Conservation (phyloP, 2,329 filamentous ascomycete species). For the Phialophora chinensis region DNA sequence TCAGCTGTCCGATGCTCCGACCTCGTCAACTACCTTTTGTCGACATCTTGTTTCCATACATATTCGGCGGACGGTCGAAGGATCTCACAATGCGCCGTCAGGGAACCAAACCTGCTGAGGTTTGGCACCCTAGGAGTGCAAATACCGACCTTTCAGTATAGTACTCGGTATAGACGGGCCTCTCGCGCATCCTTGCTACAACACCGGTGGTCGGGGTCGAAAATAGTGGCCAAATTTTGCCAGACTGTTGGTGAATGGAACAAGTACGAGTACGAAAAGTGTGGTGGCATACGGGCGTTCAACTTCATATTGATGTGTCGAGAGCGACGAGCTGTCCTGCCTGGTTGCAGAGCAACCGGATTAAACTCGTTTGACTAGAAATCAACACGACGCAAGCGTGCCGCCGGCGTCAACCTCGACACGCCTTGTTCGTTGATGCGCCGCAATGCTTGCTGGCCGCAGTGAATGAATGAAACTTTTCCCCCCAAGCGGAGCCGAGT, state of each 20-base stretch:
- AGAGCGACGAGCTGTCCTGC: not conserved
- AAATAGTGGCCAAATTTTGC: not conserved
- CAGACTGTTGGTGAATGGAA: not conserved
- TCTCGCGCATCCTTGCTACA: not conserved
- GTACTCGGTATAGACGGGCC: not conserved
- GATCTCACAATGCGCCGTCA: not conserved
- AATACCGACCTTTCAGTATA: not conserved
- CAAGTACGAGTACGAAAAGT: not conserved
- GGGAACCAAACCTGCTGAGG: not conserved
- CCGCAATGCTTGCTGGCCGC: conserved; percentile 4
- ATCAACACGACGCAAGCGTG: not conserved
- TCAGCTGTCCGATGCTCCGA: conserved; percentile 9
- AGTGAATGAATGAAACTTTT: conserved; percentile 20
- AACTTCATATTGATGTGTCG: not conserved
- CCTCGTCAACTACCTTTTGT: not conserved
- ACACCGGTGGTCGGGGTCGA: too few species aligned
- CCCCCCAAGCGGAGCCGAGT: conserved; percentile 7
- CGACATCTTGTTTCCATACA: not conserved
- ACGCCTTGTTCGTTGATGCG: not conserved
- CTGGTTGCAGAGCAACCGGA: not conserved
- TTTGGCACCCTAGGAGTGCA: not conserved
- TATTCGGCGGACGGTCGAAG: not conserved
- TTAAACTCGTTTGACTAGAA: not conserved
- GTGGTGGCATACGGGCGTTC: not conserved
- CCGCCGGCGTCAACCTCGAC: not conserved